Evolutionary conservation across 768 basidiomycete genomes (phyloP), one percentile per base, ranked within the genome.

Genomic region (Crassisporium funariophilum): DNA sequence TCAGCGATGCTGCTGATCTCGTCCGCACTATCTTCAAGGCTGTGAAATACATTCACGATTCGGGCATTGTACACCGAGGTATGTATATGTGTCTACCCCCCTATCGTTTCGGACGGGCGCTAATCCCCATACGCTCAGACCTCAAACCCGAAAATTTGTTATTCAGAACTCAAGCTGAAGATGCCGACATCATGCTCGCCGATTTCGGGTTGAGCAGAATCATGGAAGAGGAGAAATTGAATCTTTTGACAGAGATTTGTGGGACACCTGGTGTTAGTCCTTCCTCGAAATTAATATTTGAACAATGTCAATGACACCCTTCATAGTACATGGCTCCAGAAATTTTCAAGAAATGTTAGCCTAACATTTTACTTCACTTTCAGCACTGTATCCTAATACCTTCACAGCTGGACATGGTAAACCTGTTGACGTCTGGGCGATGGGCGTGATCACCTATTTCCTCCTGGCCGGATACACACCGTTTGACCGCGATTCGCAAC

Each of bases 391-490:
- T 41, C 53, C 35, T 33, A 25, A 24, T 24, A 15, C 40, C 13
- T 41, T 10, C 20, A 35, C 60, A 89, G 88, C 84, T 45, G 95
- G 95, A 3, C 95, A 99, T 58, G 82, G 88, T 33, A 97, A 91
- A 69, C 94, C 95, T 7, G 95, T 97, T 13, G 95, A 95, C 59
- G 71, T 95, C 45, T 95, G 93, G 95, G 94, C 95, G 1, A 95
- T 98, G 82, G 95, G 95, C 29, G 95, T 99, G 39, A 95, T 99
- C 66, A 90, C 95, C 10, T 98, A 98, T 71, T 97, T 97, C 84
- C 73, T 98, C 3, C 84, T 98, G 21, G 70, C 72, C 59, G 88
- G 91, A 2, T 95, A 98, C 73, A 99, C 97, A 4, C 97, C 97
- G 1, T 99, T 99, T 63, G 95, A 98, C 65, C 84, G 92, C 19